Evolutionary conservation across 2,329 filamentous ascomycete genomes (phyloP), one percentile per base, ranked within the genome.

Genomic region (Epichloe hybrida): DNA sequence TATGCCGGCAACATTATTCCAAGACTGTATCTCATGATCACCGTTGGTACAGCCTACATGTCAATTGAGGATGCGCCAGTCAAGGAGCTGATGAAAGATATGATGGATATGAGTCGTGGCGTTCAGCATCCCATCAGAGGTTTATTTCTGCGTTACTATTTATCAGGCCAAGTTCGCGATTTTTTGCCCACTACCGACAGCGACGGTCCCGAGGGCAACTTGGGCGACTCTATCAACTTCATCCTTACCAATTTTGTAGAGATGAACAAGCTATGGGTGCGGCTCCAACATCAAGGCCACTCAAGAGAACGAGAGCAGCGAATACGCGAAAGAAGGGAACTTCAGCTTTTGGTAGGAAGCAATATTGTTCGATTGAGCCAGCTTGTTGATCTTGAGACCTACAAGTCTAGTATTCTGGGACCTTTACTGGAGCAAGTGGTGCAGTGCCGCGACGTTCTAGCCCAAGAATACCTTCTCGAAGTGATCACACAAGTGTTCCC

Each of bases 91-190:
- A 98, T 98, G 93, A 98, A 98, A 71, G 93, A 98, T 68, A 98
- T 98, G 93, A 98, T 98, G 93, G 93, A 98, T 69, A 98, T 98
- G 93, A 97, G 89, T 69, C 81, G 93, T 56, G 93, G 93, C 51
- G 90, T 98, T 21, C 93, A 98, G 64, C 93, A 98, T 68, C 93
- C 93, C 15, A 90, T 96, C 55, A 87, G 93, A 52, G 93, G 93
- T 17, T 75, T 98, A 50, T 98, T 98, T 66, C 72, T 98, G 61
- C 83, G 93, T 64, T 98, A 98, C 70, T 98, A 96, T 65, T 79
- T 98, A 48, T 93, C 88, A 23, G 91, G 93, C 38, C 93, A 98
- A 71, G 91, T 93, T 39, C 80, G 93, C 61, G 93, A 98, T 67
- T 82, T 81, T 64, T 75, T 98, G 48, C 93, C 93, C 0, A 80